phyloP scores from a whole-genome alignment of 2,329 filamentous ascomycete genomes.

The Claviceps lovelessii region DNA sequence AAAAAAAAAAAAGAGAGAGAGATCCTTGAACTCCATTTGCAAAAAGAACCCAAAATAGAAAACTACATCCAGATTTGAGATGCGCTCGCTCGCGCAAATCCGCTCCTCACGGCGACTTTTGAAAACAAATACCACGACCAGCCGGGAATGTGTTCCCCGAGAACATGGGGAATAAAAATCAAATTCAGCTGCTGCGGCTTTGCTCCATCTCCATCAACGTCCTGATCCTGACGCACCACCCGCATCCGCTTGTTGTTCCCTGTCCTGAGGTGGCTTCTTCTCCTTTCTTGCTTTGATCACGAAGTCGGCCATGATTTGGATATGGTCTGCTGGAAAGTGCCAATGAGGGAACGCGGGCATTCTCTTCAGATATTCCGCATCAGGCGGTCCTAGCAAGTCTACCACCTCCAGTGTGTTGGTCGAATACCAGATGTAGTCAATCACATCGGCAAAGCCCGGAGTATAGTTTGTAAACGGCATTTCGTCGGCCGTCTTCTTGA shows the following conservation, averaged over 20 bases:
- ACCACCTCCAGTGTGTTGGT: constrained; percentile 78
- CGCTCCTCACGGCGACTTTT: constrained; percentile 1
- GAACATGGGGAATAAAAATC: not conserved
- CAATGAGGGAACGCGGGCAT: constrained; percentile 89
- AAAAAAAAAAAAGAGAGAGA: constrained; percentile 5
- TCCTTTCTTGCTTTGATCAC: constrained; percentile 79
- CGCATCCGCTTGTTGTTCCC: constrained; percentile 43
- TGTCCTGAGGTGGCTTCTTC: constrained; percentile 51
- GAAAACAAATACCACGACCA: constrained; percentile 2
- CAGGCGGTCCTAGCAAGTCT: constrained; percentile 71
- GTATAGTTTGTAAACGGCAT: constrained; percentile 94
- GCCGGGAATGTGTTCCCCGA: not conserved
- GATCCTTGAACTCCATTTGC: constrained; percentile 24
- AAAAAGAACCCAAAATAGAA: constrained; percentile 23
- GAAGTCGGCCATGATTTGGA: constrained; percentile 81
- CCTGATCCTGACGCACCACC: constrained; percentile 23
- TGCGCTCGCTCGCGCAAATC: not conserved
- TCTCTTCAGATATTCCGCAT: constrained; percentile 68
- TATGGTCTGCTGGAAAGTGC: constrained; percentile 86
- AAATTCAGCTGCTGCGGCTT: constrained; percentile 1
- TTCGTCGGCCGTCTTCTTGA: constrained; percentile 70
- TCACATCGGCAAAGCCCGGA: constrained; percentile 76
- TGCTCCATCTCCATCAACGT: constrained; percentile 13
- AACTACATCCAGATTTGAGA: constrained; percentile 25
- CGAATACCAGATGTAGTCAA: constrained; percentile 97